Evolutionary conservation across 176 grass and related monocot genomes (phyloP), one percentile per base, ranked within the genome.

Genomic region (Thinopyrum elongatum): DNA sequence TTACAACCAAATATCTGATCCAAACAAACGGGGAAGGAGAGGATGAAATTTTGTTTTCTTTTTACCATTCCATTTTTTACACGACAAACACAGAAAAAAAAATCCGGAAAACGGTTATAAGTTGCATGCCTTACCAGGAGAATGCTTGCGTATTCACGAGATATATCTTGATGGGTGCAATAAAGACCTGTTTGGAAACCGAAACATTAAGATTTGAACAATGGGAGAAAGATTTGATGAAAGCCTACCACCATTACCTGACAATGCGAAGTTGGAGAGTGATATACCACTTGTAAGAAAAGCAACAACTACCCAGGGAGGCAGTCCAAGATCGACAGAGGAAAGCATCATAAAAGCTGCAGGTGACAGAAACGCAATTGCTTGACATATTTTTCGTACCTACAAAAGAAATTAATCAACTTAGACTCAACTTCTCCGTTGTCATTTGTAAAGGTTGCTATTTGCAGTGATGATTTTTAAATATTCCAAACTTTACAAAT

Each of bases 121-220:
- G 30, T 30, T 26, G 15, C 41, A 95, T 41, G 79, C 13, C 84
- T 86, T 92, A 99, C 94, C 88, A 99, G 75, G 80, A 99, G 94
- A 88, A 96, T 99, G 86, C 97, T 99, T 84, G 97, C 97, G 89
- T 99, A 94, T 89, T 96, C 90, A 65, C 84, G 92, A 30, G 97
- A 98, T 77, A 99, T 99, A 91, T 99, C 94, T 91, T 96, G 97
- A 88, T 98, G 97, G 4, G 94, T 96, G 81, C 97, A 98, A 92
- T 98, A 98, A 80, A 98, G 92, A 31, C 97, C 94, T 98, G 86
- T 71, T 77, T 41, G 69, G 55, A 15, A 39, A 82, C 47, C 7
- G 70, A 58, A 78, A 82, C 68, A 64, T 79, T 91, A 62, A 77
- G 85, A 15, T 94, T 70, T 83, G 30, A 31, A 31, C 30, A 31